These are phyloP conservation scores for Leavenworthia alabamica DNA, from an alignment of 345 rosid species.

Conservation along the genomic window DNA sequence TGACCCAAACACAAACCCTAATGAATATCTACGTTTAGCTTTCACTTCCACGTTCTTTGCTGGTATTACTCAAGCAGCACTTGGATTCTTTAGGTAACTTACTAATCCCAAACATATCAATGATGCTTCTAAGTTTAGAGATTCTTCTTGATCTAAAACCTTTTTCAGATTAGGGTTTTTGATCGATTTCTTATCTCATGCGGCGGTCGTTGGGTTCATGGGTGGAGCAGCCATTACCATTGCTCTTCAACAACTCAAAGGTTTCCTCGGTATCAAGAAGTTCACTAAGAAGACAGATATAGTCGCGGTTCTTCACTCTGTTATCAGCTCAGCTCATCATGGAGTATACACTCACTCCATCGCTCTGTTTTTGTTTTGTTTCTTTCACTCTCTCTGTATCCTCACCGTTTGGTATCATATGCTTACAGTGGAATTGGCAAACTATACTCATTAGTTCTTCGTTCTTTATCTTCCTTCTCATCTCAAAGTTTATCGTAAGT, in stretches of 20 bases:
- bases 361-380: neutral
- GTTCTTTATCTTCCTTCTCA: conserved; percentile 66
- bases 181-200: conserved; percentile 90
- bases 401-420: neutral
- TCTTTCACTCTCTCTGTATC: neutral
- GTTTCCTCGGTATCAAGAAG: conserved; percentile 61
- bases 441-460: conserved; percentile 62
- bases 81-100: conserved; percentile 62
- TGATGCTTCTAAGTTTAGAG: neutral
- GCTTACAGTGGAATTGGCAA: conserved; percentile 93
- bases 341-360: conserved; percentile 20
- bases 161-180: conserved; percentile 71
- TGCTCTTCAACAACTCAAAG: conserved; percentile 87
- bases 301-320: conserved; percentile 31
- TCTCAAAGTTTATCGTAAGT: conserved; percentile 67
- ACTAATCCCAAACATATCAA: neutral
- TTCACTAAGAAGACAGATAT: conserved; percentile 69
- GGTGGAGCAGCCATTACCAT: conserved; percentile 90
- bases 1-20: conserved; percentile 42
- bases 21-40: conserved; percentile 56
- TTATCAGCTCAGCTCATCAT: conserved; percentile 26
- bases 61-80: conserved; percentile 68
- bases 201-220: conserved; percentile 93
- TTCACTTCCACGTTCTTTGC: conserved; percentile 94
- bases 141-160: neutral